Conservation (phyloP, 352 stramenopile species). For the Pythium sp. region DNA sequence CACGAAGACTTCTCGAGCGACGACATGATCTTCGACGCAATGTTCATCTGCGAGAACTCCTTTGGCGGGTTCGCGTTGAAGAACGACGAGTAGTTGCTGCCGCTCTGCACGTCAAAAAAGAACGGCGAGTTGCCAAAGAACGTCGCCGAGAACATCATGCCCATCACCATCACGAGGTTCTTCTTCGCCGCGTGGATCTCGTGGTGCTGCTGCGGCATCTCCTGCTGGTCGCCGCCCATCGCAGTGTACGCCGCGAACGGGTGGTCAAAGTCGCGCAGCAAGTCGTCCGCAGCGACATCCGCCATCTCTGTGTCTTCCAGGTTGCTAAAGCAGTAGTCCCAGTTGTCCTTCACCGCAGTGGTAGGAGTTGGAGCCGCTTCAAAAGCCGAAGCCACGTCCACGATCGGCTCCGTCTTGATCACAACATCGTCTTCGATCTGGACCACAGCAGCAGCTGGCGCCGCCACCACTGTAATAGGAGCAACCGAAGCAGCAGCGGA, state of each 20-base stretch:
- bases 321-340: slow-evolving; percentile 53
- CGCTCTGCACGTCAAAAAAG: slow-evolving; percentile 71
- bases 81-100: slow-evolving; percentile 79
- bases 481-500: not conserved
- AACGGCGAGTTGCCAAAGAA: slow-evolving; percentile 77
- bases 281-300: slow-evolving; percentile 54
- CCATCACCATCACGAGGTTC: slow-evolving; percentile 89
- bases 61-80: slow-evolving; percentile 75
- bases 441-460: slow-evolving; percentile 4
- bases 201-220: slow-evolving; percentile 42
- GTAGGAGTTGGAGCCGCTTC: slow-evolving; percentile 25
- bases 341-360: slow-evolving; percentile 30
- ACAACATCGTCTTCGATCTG: slow-evolving; percentile 28
- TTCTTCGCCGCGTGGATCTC: slow-evolving; percentile 87
- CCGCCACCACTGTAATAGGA: not conserved
- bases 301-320: slow-evolving; percentile 58
- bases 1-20: slow-evolving; percentile 88
- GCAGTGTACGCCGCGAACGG: slow-evolving; percentile 38
- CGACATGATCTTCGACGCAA: slow-evolving; percentile 80
- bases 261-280: slow-evolving; percentile 76
- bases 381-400: slow-evolving; percentile 18
- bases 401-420: slow-evolving; percentile 61
- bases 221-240: slow-evolving; percentile 19
- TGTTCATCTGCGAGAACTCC: slow-evolving; percentile 82
- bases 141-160: slow-evolving; percentile 85